Percentiles rank a stretch among this genome's conserved stretches.
These are phyloP conservation scores for Sphaerulina musiva DNA, from an alignment of 2,329 filamentous ascomycete species.

Conservation along the genomic window DNA sequence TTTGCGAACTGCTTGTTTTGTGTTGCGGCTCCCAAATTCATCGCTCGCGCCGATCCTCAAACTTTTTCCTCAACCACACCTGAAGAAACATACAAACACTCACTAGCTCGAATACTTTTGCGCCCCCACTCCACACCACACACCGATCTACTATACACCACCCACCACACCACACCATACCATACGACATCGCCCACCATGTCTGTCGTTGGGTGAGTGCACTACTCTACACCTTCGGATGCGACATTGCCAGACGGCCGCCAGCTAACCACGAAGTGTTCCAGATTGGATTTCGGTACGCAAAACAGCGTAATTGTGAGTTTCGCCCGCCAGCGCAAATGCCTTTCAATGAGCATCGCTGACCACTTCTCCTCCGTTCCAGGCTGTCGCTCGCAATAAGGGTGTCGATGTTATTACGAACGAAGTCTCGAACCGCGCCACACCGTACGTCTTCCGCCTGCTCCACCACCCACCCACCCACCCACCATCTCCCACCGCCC, in stretches of 20 bases:
- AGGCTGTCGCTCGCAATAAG: constrained; percentile 90
- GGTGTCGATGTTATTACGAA: constrained; percentile 99
- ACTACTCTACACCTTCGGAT: neutral
- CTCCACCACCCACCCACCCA: constrained; percentile 46
- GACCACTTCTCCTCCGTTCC: constrained; percentile 3
- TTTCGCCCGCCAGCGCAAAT: neutral
- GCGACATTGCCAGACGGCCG: neutral
- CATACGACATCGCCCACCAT: constrained; percentile 3
- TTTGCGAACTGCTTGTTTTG: too few relatives aligned
- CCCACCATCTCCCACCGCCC: neutral
- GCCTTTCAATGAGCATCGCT: constrained; percentile 7
- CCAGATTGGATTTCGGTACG: constrained; percentile 77
- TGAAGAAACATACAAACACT: too few relatives aligned
- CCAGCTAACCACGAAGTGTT: constrained; percentile 2
- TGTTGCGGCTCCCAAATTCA: too few relatives aligned
- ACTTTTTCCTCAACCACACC: too few relatives aligned
- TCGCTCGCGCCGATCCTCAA: too few relatives aligned
- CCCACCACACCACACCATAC: neutral
- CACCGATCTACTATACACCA: neutral
- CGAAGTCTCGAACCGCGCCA: constrained; percentile 96
- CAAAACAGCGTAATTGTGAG: constrained; percentile 79
- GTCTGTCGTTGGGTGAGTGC: constrained; percentile 13
- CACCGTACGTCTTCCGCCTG: constrained; percentile 64
- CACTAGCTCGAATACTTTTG: too few relatives aligned
- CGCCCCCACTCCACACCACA: neutral